Evolutionary conservation across 352 stramenopile genomes (phyloP), one percentile per base, ranked within the genome.

Genomic region (Pythium brachiatum): DNA sequence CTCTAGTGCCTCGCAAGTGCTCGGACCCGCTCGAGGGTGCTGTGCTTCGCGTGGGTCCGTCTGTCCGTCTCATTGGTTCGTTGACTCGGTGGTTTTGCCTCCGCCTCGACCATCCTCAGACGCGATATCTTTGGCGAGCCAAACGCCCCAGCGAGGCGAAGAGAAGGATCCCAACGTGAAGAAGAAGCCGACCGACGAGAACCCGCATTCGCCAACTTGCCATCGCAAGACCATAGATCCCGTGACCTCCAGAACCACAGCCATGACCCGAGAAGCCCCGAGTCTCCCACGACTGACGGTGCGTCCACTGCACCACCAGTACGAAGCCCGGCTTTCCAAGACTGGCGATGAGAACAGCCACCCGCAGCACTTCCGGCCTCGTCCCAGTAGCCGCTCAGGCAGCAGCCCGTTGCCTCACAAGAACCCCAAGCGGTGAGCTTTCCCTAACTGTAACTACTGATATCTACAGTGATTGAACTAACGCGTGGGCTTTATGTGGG

Each of bases 351-450:
- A 73, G 15, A 73, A 73, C 60, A 41, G 41, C 20, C 16, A 44
- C 2, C 66, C 66, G 7, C 43, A 65, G 13, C 56, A 53, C 25
- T 52, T 69, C 41, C 55, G 43, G 6, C 39, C 27, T 25, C 59
- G 65, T 7, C 16, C n/a, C 27, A 52, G 51, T 31, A 36, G 59
- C 59, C 52, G 50, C 68, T 72, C 50, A 29, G 57, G 59, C 68
- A 74, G 27, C 31, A 67, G 59, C 41, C 58, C 58, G 25, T 59
- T 83, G 41, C 74, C 74, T 5, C 78, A 89, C 60, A 75, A 76
- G 27, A 79, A 77, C 25, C 62, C 63, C 23, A 86, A 88, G 60
- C 72, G 80, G 78, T 89, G n/a, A n/a, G n/a, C n/a, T n/a, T n/a
- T n/a, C n/a, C n/a, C n/a, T n/a, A 68, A 13, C 59, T 53, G 26